Base-by-base conservation (phyloP, 2,329 filamentous ascomycete species). In the Botryosphaeria dothidea region DNA sequence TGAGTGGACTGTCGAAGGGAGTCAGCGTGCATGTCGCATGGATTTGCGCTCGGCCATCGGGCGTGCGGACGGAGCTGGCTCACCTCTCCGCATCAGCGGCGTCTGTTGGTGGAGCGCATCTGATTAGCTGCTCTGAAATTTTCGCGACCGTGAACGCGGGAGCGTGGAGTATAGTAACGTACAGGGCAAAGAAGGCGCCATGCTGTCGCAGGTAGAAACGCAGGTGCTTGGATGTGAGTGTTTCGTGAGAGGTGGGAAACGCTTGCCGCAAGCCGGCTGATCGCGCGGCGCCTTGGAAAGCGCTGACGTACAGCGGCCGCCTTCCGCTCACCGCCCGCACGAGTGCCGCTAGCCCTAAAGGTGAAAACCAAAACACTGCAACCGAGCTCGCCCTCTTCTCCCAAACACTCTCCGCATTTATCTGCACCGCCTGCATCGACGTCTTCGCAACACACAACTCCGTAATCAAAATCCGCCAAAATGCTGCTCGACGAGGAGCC, bases 401-500 rank as follows among this genome's bases (percentile, higher is more conserved):
- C 23, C 15, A 31, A 58, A 46, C 21, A 58, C 31, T 4, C 46
- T 27, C 34, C 19, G 4, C 41, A 11, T 23, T 27, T 15, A n/a
- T n/a, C n/a, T n/a, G n/a, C n/a, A n/a, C n/a, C n/a, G 4, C 45
- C 13, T 36, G 17, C 25, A 23, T 25, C 29, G 29, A 21, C 31
- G 13, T 45, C 43, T 49, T 36, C 38, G 21, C 23, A 45, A 17
- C 21, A 19, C 34, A 27, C 7, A 25, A 34, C 11, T 49, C 21
- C 36, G 6, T 1, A 29, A 27, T 1, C 46, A 31, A 51, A 57
- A 68, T n/a, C n/a, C 65, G 66, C 67, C 81, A 92, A 80, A 69
- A 97, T 98, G 91, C 85, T 97, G 77, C 92, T 98, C 80, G 92
- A 96, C 80, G 93, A 97, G 82, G 92, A 95, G 77, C 94, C 93